A percentile compares a stretch with the other conserved stretches of the same genome.
These are phyloP conservation scores for Suillus sp. DNA, from an alignment of 768 basidiomycete species.

Conservation along the genomic window DNA sequence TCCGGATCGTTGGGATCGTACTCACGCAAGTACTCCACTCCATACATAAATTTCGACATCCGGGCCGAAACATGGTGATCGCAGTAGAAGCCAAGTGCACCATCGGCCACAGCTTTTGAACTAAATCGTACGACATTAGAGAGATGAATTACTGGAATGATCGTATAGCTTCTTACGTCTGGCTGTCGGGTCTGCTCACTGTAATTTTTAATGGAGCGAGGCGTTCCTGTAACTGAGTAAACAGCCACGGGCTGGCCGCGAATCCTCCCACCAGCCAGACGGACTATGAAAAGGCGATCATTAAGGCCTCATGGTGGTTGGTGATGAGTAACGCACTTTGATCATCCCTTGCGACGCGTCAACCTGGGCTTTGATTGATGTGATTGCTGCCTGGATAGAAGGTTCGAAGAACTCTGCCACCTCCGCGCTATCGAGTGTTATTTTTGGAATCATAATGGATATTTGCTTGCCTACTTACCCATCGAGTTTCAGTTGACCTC, in stretches of 20 bases:
- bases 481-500: constrained; percentile 69
- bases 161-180: constrained; percentile 54
- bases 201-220: constrained; percentile 56
- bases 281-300: constrained; percentile 46
- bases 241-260: constrained; percentile 81
- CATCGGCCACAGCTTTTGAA: constrained; percentile 84
- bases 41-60: constrained; percentile 81
- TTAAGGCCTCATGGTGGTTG: constrained; percentile 9
- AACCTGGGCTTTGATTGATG: constrained; percentile 71
- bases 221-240: constrained; percentile 71
- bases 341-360: constrained; percentile 68
- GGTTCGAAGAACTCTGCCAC: constrained; percentile 79
- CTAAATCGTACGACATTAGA: constrained; percentile 38
- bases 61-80: constrained; percentile 84
- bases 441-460: constrained; percentile 24
- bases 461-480: constrained; percentile 47
- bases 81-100: constrained; percentile 82
- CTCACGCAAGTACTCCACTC: constrained; percentile 76
- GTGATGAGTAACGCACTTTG: constrained; percentile 42
- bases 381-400: constrained; percentile 71
- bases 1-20: constrained; percentile 66
- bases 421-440: constrained; percentile 35
- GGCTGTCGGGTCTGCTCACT: constrained; percentile 76
- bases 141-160: constrained; percentile 10
- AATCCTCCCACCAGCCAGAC: constrained; percentile 85